Evolutionary conservation across 768 basidiomycete genomes (phyloP), one percentile per base, ranked within the genome.

Genomic region (Amanita pallidorosea): DNA sequence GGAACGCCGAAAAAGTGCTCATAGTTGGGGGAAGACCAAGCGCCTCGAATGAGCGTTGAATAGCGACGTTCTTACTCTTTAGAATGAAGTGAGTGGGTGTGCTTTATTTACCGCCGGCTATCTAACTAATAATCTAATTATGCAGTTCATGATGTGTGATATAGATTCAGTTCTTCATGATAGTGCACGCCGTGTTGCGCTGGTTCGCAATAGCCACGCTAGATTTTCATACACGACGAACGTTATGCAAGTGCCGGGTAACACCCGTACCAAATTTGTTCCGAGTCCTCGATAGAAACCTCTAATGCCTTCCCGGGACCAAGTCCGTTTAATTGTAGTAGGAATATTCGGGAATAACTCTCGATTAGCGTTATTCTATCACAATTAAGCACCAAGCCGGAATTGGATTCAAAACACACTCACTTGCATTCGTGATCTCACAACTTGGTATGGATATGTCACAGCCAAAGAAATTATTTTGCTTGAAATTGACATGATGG

Each of bases 391-490:
- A 18, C n/a, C 36, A 7, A 27, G 23, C 8, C 2, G 23, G 20
- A 46, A 29, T 51, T 8, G 41, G 36, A 34, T 41, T 27, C 18
- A 33, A 35, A 53, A 1, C 8, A 5, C 13, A 62, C 75, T 31
- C 51, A 91, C 94, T 67, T 98, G 95, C 63, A 98, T 79, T 46
- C 94, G 80, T 2, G 95, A 93, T 49, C 95, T 81, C 37, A 99
- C 75, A 40, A 99, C 96, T 69, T 99, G 96, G 65, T 98, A 98
- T 7, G 96, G 96, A 64, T 99, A 99, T 31, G 96, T 99, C 18
- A 82, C 57, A 5, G 79, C 67, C 37, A 98, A 78, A 0, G 96
- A 91, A 18, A 77, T 75, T 5, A 96, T 68, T 66, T 98, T 98
- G 57, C 92, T 93, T 20, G 79, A 75, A 17, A 89, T 95, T 0